Base-by-base conservation (phyloP, 192 early-diverging fungal genomes). In the Phycomyces nitens region DNA sequence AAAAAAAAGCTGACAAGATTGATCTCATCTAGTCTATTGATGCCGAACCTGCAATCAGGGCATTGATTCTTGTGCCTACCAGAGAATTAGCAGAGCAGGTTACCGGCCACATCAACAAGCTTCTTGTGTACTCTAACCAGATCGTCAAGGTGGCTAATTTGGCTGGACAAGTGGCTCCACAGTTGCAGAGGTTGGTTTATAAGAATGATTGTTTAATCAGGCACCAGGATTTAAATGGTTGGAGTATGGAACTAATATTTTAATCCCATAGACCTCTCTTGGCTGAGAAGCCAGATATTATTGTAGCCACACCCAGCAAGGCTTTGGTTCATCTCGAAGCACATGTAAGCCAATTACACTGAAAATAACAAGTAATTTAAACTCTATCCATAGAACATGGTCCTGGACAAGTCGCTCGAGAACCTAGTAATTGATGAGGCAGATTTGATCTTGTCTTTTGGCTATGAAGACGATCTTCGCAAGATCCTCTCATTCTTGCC, bases 1-100 rank as follows among this genome's bases (percentile, higher is more conserved):
- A 47, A 5, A 59, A 16, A 44, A 24, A 41, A 41, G 5, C 26
- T 20, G 24, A 0, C 10, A 14, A 49, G 49, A 47, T 24, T 58
- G 23, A 34, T n/a, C 39, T n/a, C 11, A 26, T n/a, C n/a, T 54
- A 64, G 39, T 47, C 53, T 7, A n/a, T 52, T 26, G 60, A 56
- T n/a, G 44, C 22, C 14, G 58, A 64, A 22, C 60, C 67, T 27
- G 68, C 77, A 10, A 81, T 74, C 16, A 71, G 79, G 56, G 77
- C 78, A 55, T 66, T 99, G 61, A 86, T 99, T 38, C 77, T 99
- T 34, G 95, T 99, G 5, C 97, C 97, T 11, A 96, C 97, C 1
- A 84, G 91, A 53, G 97, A 99, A 77, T 83, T 99, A 55, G 93
- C 97, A 11, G 92, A 91, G 69, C 97, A 99, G 74, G 94, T 99